Percentiles rank a stretch among this genome's conserved stretches.
These are phyloP conservation scores for Perkinsus olseni DNA, from an alignment of 169 alveolate species.

Conservation along the genomic window DNA sequence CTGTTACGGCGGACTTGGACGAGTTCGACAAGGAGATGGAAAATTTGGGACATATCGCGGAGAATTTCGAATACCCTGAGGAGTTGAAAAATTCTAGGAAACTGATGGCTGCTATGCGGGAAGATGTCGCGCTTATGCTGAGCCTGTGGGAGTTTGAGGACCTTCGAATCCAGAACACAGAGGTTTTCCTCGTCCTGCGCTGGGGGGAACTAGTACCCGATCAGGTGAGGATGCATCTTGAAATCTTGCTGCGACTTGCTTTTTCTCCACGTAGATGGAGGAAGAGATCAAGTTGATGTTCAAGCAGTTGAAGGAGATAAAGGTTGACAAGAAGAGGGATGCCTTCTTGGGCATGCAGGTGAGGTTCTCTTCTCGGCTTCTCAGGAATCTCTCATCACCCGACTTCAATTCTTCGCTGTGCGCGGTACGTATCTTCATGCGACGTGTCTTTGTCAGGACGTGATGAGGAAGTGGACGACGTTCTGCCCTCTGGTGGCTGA, in stretches of 20 bases:
- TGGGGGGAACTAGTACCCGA: slow-evolving; percentile 68
- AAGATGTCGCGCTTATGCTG: slow-evolving; percentile 62
- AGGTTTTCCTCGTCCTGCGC: slow-evolving; percentile 53
- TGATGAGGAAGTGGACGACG: slow-evolving; percentile 64
- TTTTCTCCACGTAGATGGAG: slow-evolving; percentile 56
- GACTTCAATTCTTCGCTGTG: not conserved
- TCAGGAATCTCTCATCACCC: no score
- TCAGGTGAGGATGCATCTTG: not conserved
- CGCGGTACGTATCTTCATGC: no score
- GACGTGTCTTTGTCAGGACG: slow-evolving; percentile 22
- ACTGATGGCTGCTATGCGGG: slow-evolving; percentile 58
- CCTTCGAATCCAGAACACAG: slow-evolving; percentile 52
- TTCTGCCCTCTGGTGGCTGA: slow-evolving; percentile 81
- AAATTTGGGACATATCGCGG: slow-evolving; percentile 60
- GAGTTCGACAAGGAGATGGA: slow-evolving; percentile 50
- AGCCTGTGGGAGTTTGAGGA: slow-evolving; percentile 75
- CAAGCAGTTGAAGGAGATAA: slow-evolving; percentile 61
- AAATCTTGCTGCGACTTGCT: not conserved
- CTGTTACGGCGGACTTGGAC: slow-evolving; percentile 49
- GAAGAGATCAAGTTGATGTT: slow-evolving; percentile 68
- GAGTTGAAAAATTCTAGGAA: slow-evolving; percentile 64
- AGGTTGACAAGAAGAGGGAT: slow-evolving; percentile 74
- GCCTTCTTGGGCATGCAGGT: slow-evolving; percentile 67
- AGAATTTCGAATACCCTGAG: slow-evolving; percentile 78
- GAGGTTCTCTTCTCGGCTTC: slow-evolving; percentile 56